Conservation (phyloP, 768 basidiomycete species). For the Ramaria sp. region DNA sequence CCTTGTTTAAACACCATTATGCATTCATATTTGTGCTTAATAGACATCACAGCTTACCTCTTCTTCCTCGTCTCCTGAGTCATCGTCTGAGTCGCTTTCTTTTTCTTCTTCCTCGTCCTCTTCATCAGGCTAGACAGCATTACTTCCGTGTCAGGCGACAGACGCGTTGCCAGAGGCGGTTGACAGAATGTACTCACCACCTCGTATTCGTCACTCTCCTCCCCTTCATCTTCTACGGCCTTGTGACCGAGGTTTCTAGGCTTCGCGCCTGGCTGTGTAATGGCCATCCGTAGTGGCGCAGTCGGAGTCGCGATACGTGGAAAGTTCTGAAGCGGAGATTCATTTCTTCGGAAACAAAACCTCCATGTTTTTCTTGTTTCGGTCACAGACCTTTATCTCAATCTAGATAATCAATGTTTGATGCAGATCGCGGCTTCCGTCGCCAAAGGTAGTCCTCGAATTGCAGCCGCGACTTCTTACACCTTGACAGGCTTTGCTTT, state of each 20-base stretch:
- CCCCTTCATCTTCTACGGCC: background rate
- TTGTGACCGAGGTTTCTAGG: background rate
- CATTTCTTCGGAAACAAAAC: too few species aligned
- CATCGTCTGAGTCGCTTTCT: background rate
- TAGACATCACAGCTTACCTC: background rate
- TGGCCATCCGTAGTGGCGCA: background rate
- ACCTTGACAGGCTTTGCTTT: too few species aligned
- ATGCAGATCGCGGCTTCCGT: too few species aligned
- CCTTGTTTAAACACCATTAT: background rate
- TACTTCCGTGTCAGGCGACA: background rate
- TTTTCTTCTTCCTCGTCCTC: background rate
- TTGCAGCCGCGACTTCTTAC: too few species aligned
- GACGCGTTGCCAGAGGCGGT: background rate
- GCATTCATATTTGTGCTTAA: background rate
- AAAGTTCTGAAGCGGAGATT: too few species aligned
- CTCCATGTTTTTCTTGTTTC: too few species aligned
- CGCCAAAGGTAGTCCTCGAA: too few species aligned
- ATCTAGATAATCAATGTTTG: too few species aligned
- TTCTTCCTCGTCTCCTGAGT: background rate
- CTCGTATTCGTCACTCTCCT: conserved; percentile 2
- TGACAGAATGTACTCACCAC: background rate
- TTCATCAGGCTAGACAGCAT: background rate
- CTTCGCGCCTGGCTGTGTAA: background rate
- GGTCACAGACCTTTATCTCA: too few species aligned
- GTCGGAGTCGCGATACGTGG: too few species aligned